These are phyloP conservation scores for Phoenix dactylifera DNA, from an alignment of 176 grass and related monocot species.

Conservation along the genomic window DNA sequence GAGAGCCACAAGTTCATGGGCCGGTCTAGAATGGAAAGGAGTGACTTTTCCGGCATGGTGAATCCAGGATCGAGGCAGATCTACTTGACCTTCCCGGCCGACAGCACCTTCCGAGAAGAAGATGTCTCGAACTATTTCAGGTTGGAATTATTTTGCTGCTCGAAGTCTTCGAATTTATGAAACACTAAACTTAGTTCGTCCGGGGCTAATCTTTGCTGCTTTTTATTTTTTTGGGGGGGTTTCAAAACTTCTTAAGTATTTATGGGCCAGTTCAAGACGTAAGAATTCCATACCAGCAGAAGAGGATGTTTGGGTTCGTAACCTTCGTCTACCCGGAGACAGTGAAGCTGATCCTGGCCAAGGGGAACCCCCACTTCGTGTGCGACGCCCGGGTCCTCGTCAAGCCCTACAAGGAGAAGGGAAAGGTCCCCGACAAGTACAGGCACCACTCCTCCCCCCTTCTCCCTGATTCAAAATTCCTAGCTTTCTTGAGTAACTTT, in stretches of 20 bases:
- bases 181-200: too few relatives aligned
- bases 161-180: too few relatives aligned
- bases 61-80: slow-evolving; percentile 89
- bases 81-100: slow-evolving; percentile 97
- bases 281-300: slow-evolving; percentile 94
- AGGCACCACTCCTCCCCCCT: slow-evolving; percentile 29
- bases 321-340: slow-evolving; percentile 95
- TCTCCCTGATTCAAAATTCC: background rate
- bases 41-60: slow-evolving; percentile 54
- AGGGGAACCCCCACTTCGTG: slow-evolving; percentile 92
- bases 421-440: slow-evolving; percentile 92
- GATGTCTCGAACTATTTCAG: slow-evolving; percentile 99
- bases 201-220: too few relatives aligned
- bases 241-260: slow-evolving; percentile 37
- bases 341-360: slow-evolving; percentile 83
- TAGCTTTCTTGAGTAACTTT: background rate
- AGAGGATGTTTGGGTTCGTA: slow-evolving; percentile 98
- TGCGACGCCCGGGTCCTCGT: slow-evolving; percentile 89
- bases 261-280: slow-evolving; percentile 96
- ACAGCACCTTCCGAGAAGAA: slow-evolving; percentile 95
- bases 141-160: slow-evolving; percentile 11
- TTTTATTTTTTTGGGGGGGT: background rate
- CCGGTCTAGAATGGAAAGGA: slow-evolving; percentile 42
- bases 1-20: slow-evolving; percentile 78
- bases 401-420: slow-evolving; percentile 97